These are phyloP conservation scores for Tetrahymena borealis DNA, from an alignment of 73 alveolate species.

Conservation along the genomic window DNA sequence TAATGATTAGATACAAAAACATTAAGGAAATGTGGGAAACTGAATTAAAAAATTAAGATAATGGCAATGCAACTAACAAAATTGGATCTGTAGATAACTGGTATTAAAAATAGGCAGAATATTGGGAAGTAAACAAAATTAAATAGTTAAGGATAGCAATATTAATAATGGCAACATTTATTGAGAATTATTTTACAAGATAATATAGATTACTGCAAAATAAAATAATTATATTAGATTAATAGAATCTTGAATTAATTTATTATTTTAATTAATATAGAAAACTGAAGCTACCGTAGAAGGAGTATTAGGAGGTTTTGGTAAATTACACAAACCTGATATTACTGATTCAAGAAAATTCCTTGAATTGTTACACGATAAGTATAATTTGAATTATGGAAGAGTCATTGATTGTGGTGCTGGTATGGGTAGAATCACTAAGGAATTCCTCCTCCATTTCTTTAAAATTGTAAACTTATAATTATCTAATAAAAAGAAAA, in stretches of 20 bases:
- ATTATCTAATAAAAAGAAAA: slow-evolving; percentile 21
- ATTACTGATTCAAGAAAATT: slow-evolving; percentile 41
- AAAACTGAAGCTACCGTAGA: slow-evolving; percentile 49
- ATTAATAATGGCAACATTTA: too few species aligned
- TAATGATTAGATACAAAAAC: background rate
- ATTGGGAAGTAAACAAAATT: slow-evolving; percentile 34
- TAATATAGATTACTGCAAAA: background rate
- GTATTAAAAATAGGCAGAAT: slow-evolving; percentile 41
- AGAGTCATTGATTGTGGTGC: slow-evolving; percentile 65
- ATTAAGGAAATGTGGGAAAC: slow-evolving; percentile 54
- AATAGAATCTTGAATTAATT: background rate
- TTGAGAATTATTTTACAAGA: background rate
- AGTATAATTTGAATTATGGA: slow-evolving; percentile 17
- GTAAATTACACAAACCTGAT: slow-evolving; percentile 39
- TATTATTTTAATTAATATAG: background rate
- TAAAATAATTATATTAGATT: background rate
- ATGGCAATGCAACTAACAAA: slow-evolving; percentile 3
- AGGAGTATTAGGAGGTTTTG: slow-evolving; percentile 64
- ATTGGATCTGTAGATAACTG: slow-evolving; percentile 38
- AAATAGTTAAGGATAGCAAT: too few species aligned
- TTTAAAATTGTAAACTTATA: slow-evolving; percentile 48
- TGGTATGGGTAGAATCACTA: slow-evolving; percentile 68
- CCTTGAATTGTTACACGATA: slow-evolving; percentile 24
- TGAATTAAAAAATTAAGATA: slow-evolving; percentile 8
- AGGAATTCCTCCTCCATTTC: slow-evolving; percentile 36